phyloP scores from a whole-genome alignment of 139 green algal species.

The Chlamydomonas sphaeroides region DNA sequence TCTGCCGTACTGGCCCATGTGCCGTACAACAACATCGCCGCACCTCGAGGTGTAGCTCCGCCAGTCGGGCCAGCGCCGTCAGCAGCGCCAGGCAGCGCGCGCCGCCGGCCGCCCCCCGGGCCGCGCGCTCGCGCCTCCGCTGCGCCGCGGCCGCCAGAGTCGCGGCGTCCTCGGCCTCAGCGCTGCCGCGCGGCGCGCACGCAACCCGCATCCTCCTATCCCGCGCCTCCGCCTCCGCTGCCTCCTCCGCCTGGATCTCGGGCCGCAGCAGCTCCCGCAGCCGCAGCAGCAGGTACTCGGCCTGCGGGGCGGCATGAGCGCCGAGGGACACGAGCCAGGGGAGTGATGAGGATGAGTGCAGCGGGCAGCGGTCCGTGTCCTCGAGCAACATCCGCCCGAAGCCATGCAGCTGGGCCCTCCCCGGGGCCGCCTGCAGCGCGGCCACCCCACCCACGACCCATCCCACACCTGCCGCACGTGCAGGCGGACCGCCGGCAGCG shows the following conservation, averaged over 20 bases:
- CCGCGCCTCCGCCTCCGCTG: no score
- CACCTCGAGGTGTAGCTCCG: background rate
- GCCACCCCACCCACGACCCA: background rate
- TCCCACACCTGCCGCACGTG: slow-evolving; percentile 15
- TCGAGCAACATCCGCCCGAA: background rate
- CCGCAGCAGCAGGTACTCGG: slow-evolving; percentile 3
- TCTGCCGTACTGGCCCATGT: no score
- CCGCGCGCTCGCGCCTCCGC: no score
- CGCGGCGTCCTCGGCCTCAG: background rate
- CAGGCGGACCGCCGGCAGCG: background rate
- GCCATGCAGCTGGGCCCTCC: no score
- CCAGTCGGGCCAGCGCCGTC: background rate
- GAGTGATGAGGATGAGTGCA: background rate
- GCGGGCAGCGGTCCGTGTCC: no score
- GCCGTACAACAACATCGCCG: no score
- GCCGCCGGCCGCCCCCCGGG: background rate
- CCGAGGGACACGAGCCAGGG: no score
- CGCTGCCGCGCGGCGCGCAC: background rate
- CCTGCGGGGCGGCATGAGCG: background rate
- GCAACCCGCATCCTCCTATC: no score
- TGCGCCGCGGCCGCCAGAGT: background rate
- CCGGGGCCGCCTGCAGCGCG: no score
- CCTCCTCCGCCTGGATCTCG: no score
- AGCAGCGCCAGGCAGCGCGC: background rate
- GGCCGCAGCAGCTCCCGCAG: slow-evolving; percentile 10